Evolutionary conservation across 257 asterid species (phyloP), one percentile per base, ranked within the genome.

Genomic region (Oldenlandia corymbosa): DNA sequence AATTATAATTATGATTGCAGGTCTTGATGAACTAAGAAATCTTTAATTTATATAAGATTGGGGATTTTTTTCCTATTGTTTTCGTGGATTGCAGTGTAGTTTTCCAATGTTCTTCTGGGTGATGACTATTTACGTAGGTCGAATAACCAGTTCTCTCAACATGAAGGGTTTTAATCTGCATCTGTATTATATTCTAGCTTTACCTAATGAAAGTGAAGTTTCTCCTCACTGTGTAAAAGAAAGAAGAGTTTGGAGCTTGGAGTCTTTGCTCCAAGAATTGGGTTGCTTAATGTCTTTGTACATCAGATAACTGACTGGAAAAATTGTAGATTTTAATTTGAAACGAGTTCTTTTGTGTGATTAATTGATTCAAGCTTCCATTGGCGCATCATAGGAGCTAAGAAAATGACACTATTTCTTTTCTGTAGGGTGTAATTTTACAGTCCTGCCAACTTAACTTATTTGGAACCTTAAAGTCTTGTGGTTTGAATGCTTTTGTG

Each of bases 21-120:
- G n/a, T 62, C 5, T 45, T 63, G 28, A n/a, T 47, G 48, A 42
- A 63, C 21, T 32, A 36, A 58, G 62, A 34, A 58, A 20, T 11
- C 24, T 36, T n/a, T 12, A 58, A 27, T 21, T 58, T 1, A 21
- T 39, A 12, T 43, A n/a, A 1, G 16, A 43, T 39, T 39, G 43
- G 43, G 10, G 10, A 39, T 3, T 1, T 6, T 39, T 39, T n/a
- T n/a, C n/a, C 43, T 39, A 1, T 39, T 34, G 6, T 34, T 34
- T 34, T 34, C 9, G 6, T 34, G 6, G 6, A 34, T 34, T 34
- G 4, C 39, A 34, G 39, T 34, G 4, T 34, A 34, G 39, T 34
- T 4, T 34, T 34, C 39, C 4, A 34, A 34, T 34, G 39, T 3
- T 3, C 9, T 34, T 34, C 39, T n/a, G n/a, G n/a, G n/a, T n/a